phyloP scores from a whole-genome alignment of 352 stramenopile species.

The Phytophthora brassicae region DNA sequence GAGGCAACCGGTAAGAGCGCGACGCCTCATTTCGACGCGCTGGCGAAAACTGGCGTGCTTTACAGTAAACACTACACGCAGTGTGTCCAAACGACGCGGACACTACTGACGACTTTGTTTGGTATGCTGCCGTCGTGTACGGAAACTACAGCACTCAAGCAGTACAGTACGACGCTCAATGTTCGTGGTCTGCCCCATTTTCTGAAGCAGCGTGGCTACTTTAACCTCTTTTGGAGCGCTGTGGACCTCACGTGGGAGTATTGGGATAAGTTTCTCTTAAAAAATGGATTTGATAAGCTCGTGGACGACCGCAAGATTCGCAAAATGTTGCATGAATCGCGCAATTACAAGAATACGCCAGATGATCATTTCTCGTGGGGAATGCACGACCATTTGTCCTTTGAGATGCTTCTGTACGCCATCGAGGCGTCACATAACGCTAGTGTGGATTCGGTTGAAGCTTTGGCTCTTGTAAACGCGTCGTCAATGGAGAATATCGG shows the following conservation, averaged over 20 bases:
- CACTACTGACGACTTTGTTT: conserved; percentile 71
- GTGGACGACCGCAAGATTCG: conserved; percentile 67
- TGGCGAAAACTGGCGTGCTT: conserved; percentile 53
- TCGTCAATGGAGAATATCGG: neutral
- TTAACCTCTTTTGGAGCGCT: conserved; percentile 73
- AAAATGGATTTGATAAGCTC: conserved; percentile 72
- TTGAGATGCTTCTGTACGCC: conserved; percentile 69
- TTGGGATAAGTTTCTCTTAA: conserved; percentile 65
- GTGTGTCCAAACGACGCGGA: conserved; percentile 67
- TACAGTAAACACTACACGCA: conserved; percentile 75
- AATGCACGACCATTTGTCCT: conserved; percentile 73
- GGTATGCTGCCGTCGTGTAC: conserved; percentile 72
- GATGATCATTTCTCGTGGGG: conserved; percentile 73
- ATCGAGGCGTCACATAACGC: conserved; percentile 55
- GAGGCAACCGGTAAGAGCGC: conserved; percentile 44
- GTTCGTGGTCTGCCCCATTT: conserved; percentile 64
- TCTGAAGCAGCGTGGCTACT: conserved; percentile 66
- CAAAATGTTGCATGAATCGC: conserved; percentile 62
- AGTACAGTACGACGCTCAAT: conserved; percentile 52
- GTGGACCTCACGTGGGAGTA: conserved; percentile 67
- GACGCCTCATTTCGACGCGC: conserved; percentile 62
- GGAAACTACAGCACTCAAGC: conserved; percentile 63
- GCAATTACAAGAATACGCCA: conserved; percentile 53
- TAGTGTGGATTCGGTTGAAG: conserved; percentile 22
- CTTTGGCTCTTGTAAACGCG: neutral